phyloP scores from a whole-genome alignment of 208 protist species.

The Leptomonas seymouri region DNA sequence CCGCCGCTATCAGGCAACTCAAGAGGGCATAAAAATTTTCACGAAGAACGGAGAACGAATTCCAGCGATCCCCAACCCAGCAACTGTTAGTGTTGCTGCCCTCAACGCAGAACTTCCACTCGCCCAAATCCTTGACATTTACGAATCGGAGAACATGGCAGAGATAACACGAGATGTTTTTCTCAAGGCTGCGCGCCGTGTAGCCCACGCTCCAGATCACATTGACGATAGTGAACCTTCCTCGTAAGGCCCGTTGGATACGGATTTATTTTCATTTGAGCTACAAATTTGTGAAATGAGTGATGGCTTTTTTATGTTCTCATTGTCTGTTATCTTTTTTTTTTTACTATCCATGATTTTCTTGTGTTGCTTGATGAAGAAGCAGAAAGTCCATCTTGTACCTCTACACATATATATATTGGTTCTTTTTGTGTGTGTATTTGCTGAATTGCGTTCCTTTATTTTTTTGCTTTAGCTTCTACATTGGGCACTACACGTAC shows the following conservation, averaged over 20 bases:
- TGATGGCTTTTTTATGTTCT: not conserved
- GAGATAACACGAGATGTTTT: conserved; percentile 52
- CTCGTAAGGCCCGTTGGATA: not conserved
- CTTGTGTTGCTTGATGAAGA: too few species aligned
- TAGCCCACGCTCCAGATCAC: conserved; percentile 11
- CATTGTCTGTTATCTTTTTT: conserved; percentile 15
- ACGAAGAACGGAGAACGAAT: conserved; percentile 22
- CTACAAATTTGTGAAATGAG: not conserved
- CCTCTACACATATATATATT: too few species aligned
- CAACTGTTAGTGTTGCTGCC: conserved; percentile 22
- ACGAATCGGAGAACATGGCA: conserved; percentile 41
- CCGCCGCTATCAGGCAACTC: conserved; percentile 24
- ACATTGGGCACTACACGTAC: too few species aligned
- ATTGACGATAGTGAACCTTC: not conserved
- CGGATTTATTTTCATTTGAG: conserved; percentile 10
- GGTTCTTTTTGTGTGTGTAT: too few species aligned
- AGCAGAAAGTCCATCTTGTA: too few species aligned
- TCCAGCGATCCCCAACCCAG: conserved; percentile 26
- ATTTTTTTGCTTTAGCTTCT: too few species aligned
- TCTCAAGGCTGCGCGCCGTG: conserved; percentile 37
- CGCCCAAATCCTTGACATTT: conserved; percentile 30
- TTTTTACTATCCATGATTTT: not conserved
- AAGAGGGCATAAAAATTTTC: conserved; percentile 29
- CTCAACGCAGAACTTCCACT: conserved; percentile 38
- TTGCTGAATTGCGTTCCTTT: too few species aligned